These are phyloP conservation scores for Diaporthe australafricana DNA, from an alignment of 2,329 filamentous ascomycete genomes.

Conservation along the genomic window DNA sequence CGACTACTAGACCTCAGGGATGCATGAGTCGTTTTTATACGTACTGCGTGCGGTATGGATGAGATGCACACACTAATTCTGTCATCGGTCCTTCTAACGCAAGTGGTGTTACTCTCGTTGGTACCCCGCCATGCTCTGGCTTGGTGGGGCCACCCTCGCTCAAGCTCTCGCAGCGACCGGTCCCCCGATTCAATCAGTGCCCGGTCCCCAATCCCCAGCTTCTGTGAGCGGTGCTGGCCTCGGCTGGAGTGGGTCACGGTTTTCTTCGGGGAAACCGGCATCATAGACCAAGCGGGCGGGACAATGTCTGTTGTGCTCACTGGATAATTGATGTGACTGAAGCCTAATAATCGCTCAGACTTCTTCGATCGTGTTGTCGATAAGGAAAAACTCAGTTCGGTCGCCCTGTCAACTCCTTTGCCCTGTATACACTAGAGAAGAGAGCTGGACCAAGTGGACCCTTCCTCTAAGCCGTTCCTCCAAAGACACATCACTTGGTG, in stretches of 20 bases:
- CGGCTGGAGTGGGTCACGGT: conserved; percentile 18
- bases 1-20: background rate
- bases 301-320: background rate
- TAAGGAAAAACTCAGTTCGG: background rate
- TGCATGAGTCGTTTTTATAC: conserved; percentile 8
- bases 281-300: background rate
- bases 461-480: background rate
- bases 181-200: background rate
- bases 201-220: background rate
- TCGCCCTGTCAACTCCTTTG: background rate
- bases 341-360: background rate
- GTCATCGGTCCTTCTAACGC: background rate
- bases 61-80: conserved; percentile 6
- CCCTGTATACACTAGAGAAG: background rate
- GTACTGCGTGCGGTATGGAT: background rate
- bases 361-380: too few species aligned
- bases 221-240: conserved; percentile 7
- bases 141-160: conserved; percentile 25
- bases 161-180: conserved; percentile 18
- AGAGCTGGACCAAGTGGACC: background rate
- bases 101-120: conserved; percentile 27
- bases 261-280: conserved; percentile 21
- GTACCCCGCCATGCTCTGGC: conserved; percentile 29
- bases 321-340: background rate
- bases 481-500: background rate